Percentiles rank a stretch among this genome's conserved stretches.
phyloP scores from a whole-genome alignment of 2,329 filamentous ascomycete genomes.

The Botrytis fragariae region DNA sequence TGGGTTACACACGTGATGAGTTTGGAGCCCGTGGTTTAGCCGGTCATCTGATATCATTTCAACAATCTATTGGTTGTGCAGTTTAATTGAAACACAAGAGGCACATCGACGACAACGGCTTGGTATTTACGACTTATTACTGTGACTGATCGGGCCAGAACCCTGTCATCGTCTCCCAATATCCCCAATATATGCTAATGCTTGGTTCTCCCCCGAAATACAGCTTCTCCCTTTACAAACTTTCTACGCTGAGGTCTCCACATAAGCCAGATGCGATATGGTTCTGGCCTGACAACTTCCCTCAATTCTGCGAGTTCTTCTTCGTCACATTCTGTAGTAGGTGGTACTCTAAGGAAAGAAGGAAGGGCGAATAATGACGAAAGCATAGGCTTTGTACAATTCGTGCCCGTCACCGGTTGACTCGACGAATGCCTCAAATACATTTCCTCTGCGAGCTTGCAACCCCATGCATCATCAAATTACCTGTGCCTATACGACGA shows the following conservation, averaged over 20 bases:
- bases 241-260: slow-evolving; percentile 3
- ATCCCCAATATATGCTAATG: not conserved
- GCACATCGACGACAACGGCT: not conserved
- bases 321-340: not conserved
- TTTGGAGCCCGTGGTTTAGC: not conserved
- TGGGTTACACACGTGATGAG: not conserved
- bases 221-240: not conserved
- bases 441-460: slow-evolving; percentile 11
- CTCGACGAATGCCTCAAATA: not conserved
- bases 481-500: not conserved
- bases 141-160: not conserved
- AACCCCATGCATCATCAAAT: not conserved
- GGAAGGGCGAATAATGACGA: not conserved
- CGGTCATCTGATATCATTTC: not conserved
- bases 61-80: not conserved
- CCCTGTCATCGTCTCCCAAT: not conserved
- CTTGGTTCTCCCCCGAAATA: not conserved
- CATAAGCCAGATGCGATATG: slow-evolving; percentile 10
- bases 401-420: not conserved
- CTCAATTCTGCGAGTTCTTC: not conserved
- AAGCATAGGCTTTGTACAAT: not conserved
- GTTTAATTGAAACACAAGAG: not conserved
- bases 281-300: not conserved
- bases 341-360: not conserved
- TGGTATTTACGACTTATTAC: not conserved